phyloP scores from a whole-genome alignment of 371 early-diverging fungal genomes.

The Chytridium lagenaria region DNA sequence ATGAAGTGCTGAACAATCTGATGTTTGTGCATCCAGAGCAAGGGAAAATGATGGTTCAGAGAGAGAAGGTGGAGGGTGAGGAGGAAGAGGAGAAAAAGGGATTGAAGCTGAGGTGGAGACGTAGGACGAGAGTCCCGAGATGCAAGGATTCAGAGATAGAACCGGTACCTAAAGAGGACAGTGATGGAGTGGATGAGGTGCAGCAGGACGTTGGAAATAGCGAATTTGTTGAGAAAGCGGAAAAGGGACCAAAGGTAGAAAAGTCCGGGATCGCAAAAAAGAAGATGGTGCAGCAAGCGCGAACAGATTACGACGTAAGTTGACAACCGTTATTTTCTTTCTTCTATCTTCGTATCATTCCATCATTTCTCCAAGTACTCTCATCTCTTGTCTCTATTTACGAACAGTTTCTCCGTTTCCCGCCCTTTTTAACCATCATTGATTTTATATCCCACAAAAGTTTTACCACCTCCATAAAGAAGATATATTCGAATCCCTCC shows the following conservation, averaged over 20 bases:
- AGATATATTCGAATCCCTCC: slow-evolving; percentile 6
- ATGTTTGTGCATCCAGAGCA: slow-evolving; percentile 11
- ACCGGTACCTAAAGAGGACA: no score
- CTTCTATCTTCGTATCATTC: background rate
- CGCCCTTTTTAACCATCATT: background rate
- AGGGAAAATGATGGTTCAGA: background rate
- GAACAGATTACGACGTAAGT: slow-evolving; percentile 16
- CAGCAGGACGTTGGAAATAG: background rate
- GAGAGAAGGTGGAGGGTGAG: background rate
- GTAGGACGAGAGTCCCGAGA: background rate
- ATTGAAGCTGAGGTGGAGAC: background rate
- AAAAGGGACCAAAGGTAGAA: background rate
- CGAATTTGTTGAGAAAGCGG: background rate
- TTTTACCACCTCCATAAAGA: slow-evolving; percentile 20
- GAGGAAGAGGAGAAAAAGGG: background rate
- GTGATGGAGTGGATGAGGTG: background rate
- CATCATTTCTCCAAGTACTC: background rate
- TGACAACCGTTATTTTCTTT: background rate
- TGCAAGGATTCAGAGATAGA: no score
- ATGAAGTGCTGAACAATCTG: slow-evolving; percentile 30
- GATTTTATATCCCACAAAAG: background rate
- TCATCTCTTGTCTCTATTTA: background rate
- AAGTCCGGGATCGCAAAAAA: background rate
- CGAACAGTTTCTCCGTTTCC: background rate
- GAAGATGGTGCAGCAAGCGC: background rate